Base-by-base conservation (phyloP, 192 early-diverging fungal species). In the Endogone sp. region DNA sequence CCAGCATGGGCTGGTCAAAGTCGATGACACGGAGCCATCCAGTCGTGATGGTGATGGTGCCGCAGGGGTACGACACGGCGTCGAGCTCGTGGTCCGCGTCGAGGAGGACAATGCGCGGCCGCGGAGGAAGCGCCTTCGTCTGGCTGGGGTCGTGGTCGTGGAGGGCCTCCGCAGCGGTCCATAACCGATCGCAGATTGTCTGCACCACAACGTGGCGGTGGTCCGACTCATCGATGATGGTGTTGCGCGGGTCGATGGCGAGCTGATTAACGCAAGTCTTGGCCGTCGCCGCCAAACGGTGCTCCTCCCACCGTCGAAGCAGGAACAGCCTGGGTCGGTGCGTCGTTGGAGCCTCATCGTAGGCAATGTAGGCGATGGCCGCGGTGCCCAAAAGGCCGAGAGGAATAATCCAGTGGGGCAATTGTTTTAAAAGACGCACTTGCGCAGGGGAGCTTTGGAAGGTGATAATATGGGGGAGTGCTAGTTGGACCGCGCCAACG, bases 21-120 rank as follows among this genome's bases (percentile, higher is more conserved):
- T 75, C 77, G 61, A 79, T 56, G 8, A 56, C 44, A 21, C 67
- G 56, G 11, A 79, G 55, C 70, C 37, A 49, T 16, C 37, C 37
- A 11, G 37, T 49, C 37, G 37, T 49, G 6, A 49, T 6, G 6
- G 37, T 49, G 37, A 49, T 49, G 37, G 37, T 16, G 37, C 37
- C 37, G 37, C 37, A 49, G 9, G 37, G 37, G 1, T 49, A 49
- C 37, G 37, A 49, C 37, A 49, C 37, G 37, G 37, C 37, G 37
- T 49, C 37, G 9, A 49, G 37, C 37, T 49, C 37, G 37, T 49
- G 37, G 37, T 49, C 37, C 9, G 37, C 37, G 16, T 49, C 37
- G 37, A 49, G 37, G 37, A 49, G 37, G 37, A 49, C 37, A 16
- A 49, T 1, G 9, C 37, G 37, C 37, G 37, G 37, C 37, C 4